Base-by-base conservation (phyloP, 495 filamentous ascomycete species). In the Aspergillus biplanus region DNA sequence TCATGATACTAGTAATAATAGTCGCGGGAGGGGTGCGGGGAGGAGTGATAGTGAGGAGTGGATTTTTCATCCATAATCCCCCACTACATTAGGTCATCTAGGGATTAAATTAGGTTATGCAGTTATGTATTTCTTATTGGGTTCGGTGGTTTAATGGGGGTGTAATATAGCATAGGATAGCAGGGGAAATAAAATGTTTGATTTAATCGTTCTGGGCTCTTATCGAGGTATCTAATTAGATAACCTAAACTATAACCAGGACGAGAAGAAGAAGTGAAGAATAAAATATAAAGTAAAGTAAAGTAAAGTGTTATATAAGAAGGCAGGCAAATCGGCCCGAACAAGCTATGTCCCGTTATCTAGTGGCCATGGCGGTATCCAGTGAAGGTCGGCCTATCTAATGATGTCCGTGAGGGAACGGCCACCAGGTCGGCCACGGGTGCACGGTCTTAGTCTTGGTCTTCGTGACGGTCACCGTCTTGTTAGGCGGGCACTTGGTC, bases 21-120 rank as follows among this genome's bases (percentile, higher is more conserved):
- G 33, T n/a, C 46, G 32, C 5, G 32, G 27, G 8, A 13, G 42
- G n/a, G n/a, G 13, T 5, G 31, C 58, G 18, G 58, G 34, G 16
- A 53, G 49, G 44, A 15, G 56, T 16, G 56, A 50, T 59, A 59
- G 56, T 33, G 58, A 61, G 33, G 58, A 61, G 12, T 61, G 35
- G 58, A 61, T 54, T 33, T 54, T 61, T 33, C 49, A 21, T 7
- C 33, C 58, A 21, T 61, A 50, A 59, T n/a, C n/a, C 21, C 21
- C 21, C 21, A 27, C 21, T 27, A 27, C n/a, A n/a, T n/a, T n/a
- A 27, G 21, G 2, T 27, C 21, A 27, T 27, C 21, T 27, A 27
- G 21, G 21, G 21, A 27, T 13, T 39, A 39, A 39, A 39, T 39
- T 39, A 39, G n/a, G n/a, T 27, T 27, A 27, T 27, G 21, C 2